Conservation (phyloP, 2,329 filamentous ascomycete species). For the Helotiales sp. region DNA sequence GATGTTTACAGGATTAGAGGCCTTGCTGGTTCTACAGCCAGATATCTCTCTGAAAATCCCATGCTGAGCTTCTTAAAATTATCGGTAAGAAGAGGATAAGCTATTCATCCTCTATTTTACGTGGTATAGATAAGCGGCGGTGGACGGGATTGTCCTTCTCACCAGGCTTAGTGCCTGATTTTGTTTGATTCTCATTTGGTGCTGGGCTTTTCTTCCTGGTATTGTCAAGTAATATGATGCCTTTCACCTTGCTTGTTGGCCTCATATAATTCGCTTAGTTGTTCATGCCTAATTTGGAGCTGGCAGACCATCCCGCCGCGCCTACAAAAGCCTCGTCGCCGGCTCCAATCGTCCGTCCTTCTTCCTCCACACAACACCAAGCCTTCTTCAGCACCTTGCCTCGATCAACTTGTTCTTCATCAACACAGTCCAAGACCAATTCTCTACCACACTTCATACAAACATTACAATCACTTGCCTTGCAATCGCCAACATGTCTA, state of each 20-base stretch:
- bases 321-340: background rate
- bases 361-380: background rate
- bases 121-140: too few relatives aligned
- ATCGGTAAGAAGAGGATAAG: too few relatives aligned
- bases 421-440: background rate
- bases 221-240: background rate
- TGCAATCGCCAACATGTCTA: constrained; percentile 5
- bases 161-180: too few relatives aligned
- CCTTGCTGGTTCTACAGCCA: too few relatives aligned
- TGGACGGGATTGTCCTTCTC: too few relatives aligned
- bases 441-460: background rate
- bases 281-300: background rate
- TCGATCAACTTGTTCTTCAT: background rate
- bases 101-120: too few relatives aligned
- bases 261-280: background rate
- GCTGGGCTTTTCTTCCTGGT: background rate
- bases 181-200: background rate
- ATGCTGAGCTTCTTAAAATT: too few relatives aligned
- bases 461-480: background rate
- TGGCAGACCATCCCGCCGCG: too few relatives aligned
- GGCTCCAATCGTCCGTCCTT: background rate
- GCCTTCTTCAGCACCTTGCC: background rate
- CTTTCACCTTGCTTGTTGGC: background rate
- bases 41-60: too few relatives aligned
- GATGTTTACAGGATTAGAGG: too few relatives aligned